Percentiles rank a stretch among this genome's conserved stretches.
Conservation (phyloP, 2,329 filamentous ascomycete species). For the Pestalotiopsis sp. region DNA sequence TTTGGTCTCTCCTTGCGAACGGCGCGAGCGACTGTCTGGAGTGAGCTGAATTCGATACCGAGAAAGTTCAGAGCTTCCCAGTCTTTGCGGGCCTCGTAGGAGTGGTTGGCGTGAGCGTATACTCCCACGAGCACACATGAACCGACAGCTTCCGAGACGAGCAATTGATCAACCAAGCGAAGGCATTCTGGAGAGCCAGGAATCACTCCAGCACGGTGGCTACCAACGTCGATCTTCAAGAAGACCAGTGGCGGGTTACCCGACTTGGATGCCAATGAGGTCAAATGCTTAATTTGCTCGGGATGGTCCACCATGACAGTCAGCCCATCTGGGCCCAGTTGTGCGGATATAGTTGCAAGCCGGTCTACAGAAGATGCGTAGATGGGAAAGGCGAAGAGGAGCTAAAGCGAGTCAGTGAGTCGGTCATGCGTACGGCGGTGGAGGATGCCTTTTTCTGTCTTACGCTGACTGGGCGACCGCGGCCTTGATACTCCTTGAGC, state of each 20-base stretch:
- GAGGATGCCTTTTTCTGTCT: neutral
- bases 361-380: constrained; percentile 62
- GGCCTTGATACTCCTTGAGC: constrained; percentile 57
- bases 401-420: constrained; percentile 35
- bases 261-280: constrained; percentile 43
- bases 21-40: constrained; percentile 48
- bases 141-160: constrained; percentile 44
- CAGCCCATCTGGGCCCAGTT: constrained; percentile 59
- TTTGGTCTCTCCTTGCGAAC: constrained; percentile 35
- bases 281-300: constrained; percentile 55
- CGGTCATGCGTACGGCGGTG: constrained; percentile 5
- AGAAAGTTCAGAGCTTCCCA: constrained; percentile 60
- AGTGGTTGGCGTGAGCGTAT: constrained; percentile 75
- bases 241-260: constrained; percentile 59
- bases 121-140: constrained; percentile 59
- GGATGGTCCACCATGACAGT: constrained; percentile 72
- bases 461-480: constrained; percentile 62
- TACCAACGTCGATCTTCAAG: constrained; percentile 77
- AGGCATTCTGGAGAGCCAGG: constrained; percentile 49
- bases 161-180: constrained; percentile 46
- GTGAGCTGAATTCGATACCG: constrained; percentile 59
- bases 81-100: constrained; percentile 63
- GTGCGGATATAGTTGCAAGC: constrained; percentile 56
- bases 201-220: constrained; percentile 69
- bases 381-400: constrained; percentile 75